Conservation (phyloP, 257 asterid species). For the Orobanche coerulescens region DNA sequence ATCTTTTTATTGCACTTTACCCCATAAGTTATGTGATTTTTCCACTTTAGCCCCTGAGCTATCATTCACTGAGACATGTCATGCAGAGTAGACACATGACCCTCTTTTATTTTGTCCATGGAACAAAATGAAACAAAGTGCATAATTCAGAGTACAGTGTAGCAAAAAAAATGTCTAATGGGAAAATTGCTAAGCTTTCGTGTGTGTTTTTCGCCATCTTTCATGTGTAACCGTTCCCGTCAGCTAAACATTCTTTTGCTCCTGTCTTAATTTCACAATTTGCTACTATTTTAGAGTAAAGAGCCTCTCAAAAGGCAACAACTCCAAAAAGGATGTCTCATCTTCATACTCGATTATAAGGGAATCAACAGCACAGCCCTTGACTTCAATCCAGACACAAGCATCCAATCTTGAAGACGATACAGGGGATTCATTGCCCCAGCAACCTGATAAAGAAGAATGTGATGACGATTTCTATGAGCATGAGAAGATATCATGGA, state of each 20-base stretch:
- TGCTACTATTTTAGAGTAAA: slow-evolving; percentile 53
- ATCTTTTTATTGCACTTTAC: no score
- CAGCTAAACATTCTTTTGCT: not conserved
- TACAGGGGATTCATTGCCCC: slow-evolving; percentile 76
- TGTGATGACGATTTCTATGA: slow-evolving; percentile 69
- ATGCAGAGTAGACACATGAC: no score
- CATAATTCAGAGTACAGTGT: no score
- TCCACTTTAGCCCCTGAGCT: no score
- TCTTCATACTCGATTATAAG: slow-evolving; percentile 62
- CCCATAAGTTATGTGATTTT: no score
- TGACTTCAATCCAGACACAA: slow-evolving; percentile 46
- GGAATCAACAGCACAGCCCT: slow-evolving; percentile 61
- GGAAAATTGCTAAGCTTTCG: no score
- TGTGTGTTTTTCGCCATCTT: not conserved
- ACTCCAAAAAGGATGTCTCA: slow-evolving; percentile 60
- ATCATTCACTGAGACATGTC: no score
- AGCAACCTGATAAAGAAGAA: slow-evolving; percentile 75
- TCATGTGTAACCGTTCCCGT: not conserved
- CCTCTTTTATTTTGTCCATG: no score
- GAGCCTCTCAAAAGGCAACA: slow-evolving; percentile 88
- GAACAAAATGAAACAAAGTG: no score
- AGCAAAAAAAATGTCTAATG: no score
- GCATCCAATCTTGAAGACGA: slow-evolving; percentile 70
- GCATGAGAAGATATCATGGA: slow-evolving; percentile 62
- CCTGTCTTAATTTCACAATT: slow-evolving; percentile 6